Evolutionary conservation across 108 stramenopile species (phyloP).

Genomic region (Mediolabrus comicus): DNA sequence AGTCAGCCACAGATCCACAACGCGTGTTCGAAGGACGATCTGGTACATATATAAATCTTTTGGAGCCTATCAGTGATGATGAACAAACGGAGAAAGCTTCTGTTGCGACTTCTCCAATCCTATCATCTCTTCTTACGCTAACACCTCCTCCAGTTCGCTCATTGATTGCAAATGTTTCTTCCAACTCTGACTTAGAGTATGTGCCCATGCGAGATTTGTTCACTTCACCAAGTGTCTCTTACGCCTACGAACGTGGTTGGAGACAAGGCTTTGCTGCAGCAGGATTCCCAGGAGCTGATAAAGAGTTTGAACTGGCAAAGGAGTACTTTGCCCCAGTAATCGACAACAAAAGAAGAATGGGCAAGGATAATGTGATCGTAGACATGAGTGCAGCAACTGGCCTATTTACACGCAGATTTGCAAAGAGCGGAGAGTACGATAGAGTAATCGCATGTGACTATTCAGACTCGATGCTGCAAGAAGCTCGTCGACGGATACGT

Average conservation of each 20-base stretch:
- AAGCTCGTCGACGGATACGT: slow-evolving; percentile 78
- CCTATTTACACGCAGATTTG: slow-evolving; percentile 88
- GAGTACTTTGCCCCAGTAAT: slow-evolving; percentile 78
- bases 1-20: slow-evolving; percentile 44
- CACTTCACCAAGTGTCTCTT: slow-evolving; percentile 83
- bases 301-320: slow-evolving; percentile 78
- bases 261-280: slow-evolving; percentile 85
- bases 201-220: slow-evolving; percentile 85
- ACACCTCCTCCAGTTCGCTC: slow-evolving; percentile 74
- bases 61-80: slow-evolving; percentile 46
- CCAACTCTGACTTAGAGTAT: slow-evolving; percentile 51
- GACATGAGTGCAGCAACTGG: slow-evolving; percentile 96
- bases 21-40: slow-evolving; percentile 49
- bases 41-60: slow-evolving; percentile 63
- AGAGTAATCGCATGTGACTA: slow-evolving; percentile 94
- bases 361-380: slow-evolving; percentile 61
- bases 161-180: slow-evolving; percentile 38
- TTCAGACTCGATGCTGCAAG: slow-evolving; percentile 87
- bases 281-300: slow-evolving; percentile 93
- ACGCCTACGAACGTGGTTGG: slow-evolving; percentile 95
- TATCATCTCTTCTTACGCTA: slow-evolving; percentile 42
- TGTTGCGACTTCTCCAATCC: slow-evolving; percentile 24
- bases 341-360: slow-evolving; percentile 11
- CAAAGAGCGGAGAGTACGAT: slow-evolving; percentile 59
- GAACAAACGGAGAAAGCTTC: slow-evolving; percentile 6